phyloP scores from a whole-genome alignment of 352 stramenopile species.

The Phytophthora multivora region DNA sequence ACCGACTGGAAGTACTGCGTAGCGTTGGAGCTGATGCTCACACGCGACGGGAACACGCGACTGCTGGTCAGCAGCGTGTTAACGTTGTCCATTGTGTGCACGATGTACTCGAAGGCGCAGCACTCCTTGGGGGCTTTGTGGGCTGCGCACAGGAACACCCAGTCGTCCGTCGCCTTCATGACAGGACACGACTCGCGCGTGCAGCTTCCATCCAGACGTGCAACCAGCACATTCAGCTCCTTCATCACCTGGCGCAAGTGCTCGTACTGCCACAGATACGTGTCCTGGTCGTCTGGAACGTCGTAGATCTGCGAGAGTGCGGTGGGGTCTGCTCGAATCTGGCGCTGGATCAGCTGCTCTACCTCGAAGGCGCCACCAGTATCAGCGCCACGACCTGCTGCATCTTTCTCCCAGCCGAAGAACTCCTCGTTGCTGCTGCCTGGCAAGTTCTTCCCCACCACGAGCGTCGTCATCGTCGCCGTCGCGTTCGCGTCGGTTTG shows the following conservation, averaged over 20 bases:
- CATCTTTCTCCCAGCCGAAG: slow-evolving; percentile 66
- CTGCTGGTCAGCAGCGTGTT: slow-evolving; percentile 84
- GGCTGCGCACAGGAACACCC: slow-evolving; percentile 85
- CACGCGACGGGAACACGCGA: slow-evolving; percentile 79
- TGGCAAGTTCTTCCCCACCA: slow-evolving; percentile 75
- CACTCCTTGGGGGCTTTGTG: slow-evolving; percentile 84
- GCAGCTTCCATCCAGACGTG: slow-evolving; percentile 63
- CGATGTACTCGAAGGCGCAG: slow-evolving; percentile 87
- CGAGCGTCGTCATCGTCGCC: slow-evolving; percentile 45
- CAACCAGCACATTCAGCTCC: slow-evolving; percentile 81
- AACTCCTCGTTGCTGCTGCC: slow-evolving; percentile 82
- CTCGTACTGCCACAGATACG: slow-evolving; percentile 88
- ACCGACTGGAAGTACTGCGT: slow-evolving; percentile 90
- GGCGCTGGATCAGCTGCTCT: slow-evolving; percentile 79
- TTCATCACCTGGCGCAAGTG: slow-evolving; percentile 86
- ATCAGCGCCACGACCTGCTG: slow-evolving; percentile 28
- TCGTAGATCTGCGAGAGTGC: slow-evolving; percentile 70
- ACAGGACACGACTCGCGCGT: slow-evolving; percentile 73
- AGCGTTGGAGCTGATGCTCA: slow-evolving; percentile 77
- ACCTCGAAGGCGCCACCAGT: slow-evolving; percentile 67
- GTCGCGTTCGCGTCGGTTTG: slow-evolving; percentile 8
- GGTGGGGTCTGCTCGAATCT: slow-evolving; percentile 65
- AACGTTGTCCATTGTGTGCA: slow-evolving; percentile 89
- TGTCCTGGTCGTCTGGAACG: slow-evolving; percentile 78
- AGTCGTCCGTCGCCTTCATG: slow-evolving; percentile 89